Evolutionary conservation across 1,284 basidiomycete genomes (phyloP), one percentile per base, ranked within the genome.

Genomic region (Salmacisia buchloeana): DNA sequence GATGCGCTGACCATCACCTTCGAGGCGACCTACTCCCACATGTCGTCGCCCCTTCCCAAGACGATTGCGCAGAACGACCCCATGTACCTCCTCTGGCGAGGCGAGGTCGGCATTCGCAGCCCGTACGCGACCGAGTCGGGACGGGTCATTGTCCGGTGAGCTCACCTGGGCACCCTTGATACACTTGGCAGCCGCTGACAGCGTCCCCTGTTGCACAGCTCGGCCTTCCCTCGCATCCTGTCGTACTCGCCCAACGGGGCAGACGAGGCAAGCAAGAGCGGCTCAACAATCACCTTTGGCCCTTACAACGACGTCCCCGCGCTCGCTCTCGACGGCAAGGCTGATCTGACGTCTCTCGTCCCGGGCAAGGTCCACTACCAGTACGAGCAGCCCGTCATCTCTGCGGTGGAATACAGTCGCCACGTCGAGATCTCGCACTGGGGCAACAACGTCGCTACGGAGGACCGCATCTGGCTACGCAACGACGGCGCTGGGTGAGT

Each of bases 371-470:
- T 97, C 2, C 92, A 96, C 75, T 98, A 91, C 81, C 83, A 85
- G 71, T 88, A 89, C 66, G 89, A 89, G 35, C 83, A 86, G 61
- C 91, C 94, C 0, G 85, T 96, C 45, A 80, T 93, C 13, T 87
- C 91, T 67, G 83, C 96, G 61, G 84, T 84, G 23, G 86, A 84
- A 31, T 84, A 94, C 34, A 84, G 86, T 63, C 87, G 96, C 52
- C 79, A 85, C 0, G 92, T 89, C 1, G 93, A 98, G 82, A 87
- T 98, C 71, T 93, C 91, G 68, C 94, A 98, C 80, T 98, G 94
- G 96, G 93, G 94, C 45, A 87, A 88, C 58, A 97, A 94, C 80
- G 81, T 98, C 45, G 94, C 96, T 76, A 88, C 94, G 54, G 86
- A 97, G 80, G 94, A 99, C 81, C 86, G 90, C 56, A 86, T 97